Base-by-base conservation (phyloP, 2,329 filamentous ascomycete species). In the Fusarium sp. region DNA sequence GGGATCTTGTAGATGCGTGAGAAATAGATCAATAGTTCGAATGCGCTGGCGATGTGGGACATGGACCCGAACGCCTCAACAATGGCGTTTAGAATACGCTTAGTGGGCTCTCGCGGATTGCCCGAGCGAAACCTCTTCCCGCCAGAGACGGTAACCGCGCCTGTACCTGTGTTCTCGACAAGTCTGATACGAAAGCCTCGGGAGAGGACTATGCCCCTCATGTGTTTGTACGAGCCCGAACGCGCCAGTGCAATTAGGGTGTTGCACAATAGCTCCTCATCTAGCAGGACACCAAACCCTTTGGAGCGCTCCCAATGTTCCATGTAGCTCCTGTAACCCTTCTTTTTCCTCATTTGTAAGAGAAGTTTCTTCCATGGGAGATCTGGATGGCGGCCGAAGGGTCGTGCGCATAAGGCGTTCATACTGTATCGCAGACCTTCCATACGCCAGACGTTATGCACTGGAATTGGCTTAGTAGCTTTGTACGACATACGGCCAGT, bases 1-100 rank as follows among this genome's bases (percentile, higher is more conserved):
- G 80, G 65, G 24, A 95, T 79, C 2, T 80, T 67, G 77, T 91
- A 92, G 8, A 81, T 81, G 2, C 79, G 79, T 1, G 92, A 90
- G 47, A 94, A 76, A 70, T 87, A 87, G 62, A 91, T 85, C 14
- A 94, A 79, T 1, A 91, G 73, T 40, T 86, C 83, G 26, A 91
- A 74, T 14, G 88, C 91, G 3, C 84, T 81, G 1, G 83, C 76
- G 6, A 94, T 82, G 56, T 90, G 84, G 47, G 87, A 89, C 77
- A 91, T 92, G 64, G 84, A 85, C n/a, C 91, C 87, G 66, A 91
- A 92, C 2, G 84, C 82, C 74, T 93, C 89, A 7, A 91, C 90
- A n/a, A 94, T 80, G 10, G 90, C 86, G 56, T 87, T 82, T 22
- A 95, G 82, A 1, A 94, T 82, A 3, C 82, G 80, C 9, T 76